Conservation (phyloP, 2,329 filamentous ascomycete genomes). For the Blastomyces gilchristii region DNA sequence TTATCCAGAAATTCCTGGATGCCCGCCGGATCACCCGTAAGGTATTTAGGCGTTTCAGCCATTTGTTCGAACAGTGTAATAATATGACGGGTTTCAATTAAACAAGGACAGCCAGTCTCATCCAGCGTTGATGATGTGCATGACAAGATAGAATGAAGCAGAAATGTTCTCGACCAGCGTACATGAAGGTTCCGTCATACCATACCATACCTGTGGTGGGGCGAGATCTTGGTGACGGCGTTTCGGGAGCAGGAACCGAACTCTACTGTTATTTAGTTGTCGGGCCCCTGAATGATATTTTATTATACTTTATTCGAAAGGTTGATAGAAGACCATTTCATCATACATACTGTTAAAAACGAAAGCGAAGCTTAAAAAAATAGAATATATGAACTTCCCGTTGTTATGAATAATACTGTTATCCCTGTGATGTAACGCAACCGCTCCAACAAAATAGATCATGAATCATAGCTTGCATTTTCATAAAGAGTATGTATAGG, state of each 20-base stretch:
- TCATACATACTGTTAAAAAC: too few relatives aligned
- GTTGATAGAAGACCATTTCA: too few relatives aligned
- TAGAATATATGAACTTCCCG: too few relatives aligned
- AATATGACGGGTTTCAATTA: not conserved
- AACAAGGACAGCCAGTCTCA: not conserved
- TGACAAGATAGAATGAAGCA: not conserved
- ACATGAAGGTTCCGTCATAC: not conserved
- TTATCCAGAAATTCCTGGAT: constrained; percentile 76
- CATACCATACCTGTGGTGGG: too few relatives aligned
- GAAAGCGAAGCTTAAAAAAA: too few relatives aligned
- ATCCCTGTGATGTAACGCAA: not conserved
- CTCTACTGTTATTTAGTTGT: too few relatives aligned
- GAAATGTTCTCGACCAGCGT: not conserved
- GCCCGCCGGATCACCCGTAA: constrained; percentile 67
- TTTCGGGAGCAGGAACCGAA: too few relatives aligned
- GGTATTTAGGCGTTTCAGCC: constrained; percentile 40
- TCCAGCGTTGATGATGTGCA: not conserved
- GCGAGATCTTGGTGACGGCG: too few relatives aligned
- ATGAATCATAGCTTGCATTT: constrained; percentile 2
- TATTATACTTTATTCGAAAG: too few relatives aligned
- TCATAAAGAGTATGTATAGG: not conserved
- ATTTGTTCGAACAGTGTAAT: not conserved
- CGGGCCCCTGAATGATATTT: too few relatives aligned
- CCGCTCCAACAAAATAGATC: not conserved
- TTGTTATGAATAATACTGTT: too few relatives aligned